Base-by-base conservation (phyloP, 345 rosid genomes). In the Gossypium thurberi region DNA sequence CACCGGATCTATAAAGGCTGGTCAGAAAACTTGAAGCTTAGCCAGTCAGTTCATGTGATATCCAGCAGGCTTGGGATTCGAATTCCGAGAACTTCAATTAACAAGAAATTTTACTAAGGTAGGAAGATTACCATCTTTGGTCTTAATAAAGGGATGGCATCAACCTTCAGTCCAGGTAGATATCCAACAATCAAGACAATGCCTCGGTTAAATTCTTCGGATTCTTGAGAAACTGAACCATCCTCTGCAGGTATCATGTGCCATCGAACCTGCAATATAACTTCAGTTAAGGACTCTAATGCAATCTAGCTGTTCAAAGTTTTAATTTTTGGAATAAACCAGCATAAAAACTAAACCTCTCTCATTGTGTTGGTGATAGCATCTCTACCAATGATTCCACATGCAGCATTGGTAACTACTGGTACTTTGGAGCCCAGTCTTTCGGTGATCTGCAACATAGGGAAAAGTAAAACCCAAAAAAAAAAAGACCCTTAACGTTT, bases 311-410 rank as follows among this genome's bases (percentile, higher is more conserved):
- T 47, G 57, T 3, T 14, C 59, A 51, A 4, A 28, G 17, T 50
- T 51, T 23, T 10, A 68, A 68, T 44, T 25, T 33, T 25, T 0
- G 58, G 4, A 50, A 48, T 26, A 25, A 23, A 66, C n/a, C 40
- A 14, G 20, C 18, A 47, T 7, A 14, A 26, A 68, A 44, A 28
- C 6, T 5, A 50, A 51, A 91, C 98, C 97, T 93, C 95, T 82
- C 47, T 78, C 78, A 86, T 76, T 64, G 81, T 68, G 75, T 80
- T 69, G 14, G 84, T 84, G 69, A 68, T 0, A 53, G 76, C 85
- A 81, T 88, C 83, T 60, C 78, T 85, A 44, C 93, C 93, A 69
- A 88, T 82, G 70, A 86, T 53, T 70, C 96, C 96, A 71, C 28
- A 42, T 26, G 80, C 75, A 21, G 79, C 66, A 33, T 81, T 74